phyloP scores from a whole-genome alignment of 352 stramenopile species.

The Globisporangium radiosum region DNA sequence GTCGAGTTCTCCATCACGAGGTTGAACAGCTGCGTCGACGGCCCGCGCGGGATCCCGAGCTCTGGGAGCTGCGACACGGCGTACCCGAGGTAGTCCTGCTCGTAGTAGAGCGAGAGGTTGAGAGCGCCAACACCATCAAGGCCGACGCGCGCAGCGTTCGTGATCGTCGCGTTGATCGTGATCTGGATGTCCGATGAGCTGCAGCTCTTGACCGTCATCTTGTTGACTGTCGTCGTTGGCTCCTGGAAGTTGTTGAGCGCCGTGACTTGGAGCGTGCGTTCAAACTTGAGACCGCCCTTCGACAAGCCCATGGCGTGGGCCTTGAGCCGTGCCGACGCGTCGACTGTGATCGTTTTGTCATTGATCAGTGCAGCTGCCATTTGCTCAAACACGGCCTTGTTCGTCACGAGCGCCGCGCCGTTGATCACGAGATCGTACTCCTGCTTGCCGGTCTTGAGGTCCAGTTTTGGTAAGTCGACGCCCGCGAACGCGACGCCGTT shows the following conservation, averaged over 20 bases:
- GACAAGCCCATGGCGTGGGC: slow-evolving; percentile 40
- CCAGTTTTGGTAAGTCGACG: slow-evolving; percentile 40
- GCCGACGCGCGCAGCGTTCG: slow-evolving; percentile 8
- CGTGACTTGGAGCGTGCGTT: slow-evolving; percentile 33
- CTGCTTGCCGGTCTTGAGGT: slow-evolving; percentile 35
- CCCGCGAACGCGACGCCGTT: slow-evolving; percentile 33
- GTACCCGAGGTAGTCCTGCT: slow-evolving; percentile 55
- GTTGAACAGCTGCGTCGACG: slow-evolving; percentile 40
- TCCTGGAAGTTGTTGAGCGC: slow-evolving; percentile 52
- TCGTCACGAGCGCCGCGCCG: slow-evolving; percentile 24
- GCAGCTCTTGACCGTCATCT: slow-evolving; percentile 38
- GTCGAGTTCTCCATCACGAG: slow-evolving; percentile 30
- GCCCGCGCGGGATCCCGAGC: slow-evolving; percentile 41
- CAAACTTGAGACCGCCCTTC: slow-evolving; percentile 38
- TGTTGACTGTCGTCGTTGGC: slow-evolving; percentile 36
- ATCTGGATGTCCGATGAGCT: slow-evolving; percentile 32
- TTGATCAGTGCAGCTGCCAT: slow-evolving; percentile 35
- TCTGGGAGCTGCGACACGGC: slow-evolving; percentile 35
- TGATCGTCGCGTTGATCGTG: slow-evolving; percentile 57
- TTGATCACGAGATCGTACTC: slow-evolving; percentile 53
- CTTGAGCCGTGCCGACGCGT: slow-evolving; percentile 28
- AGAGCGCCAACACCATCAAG: slow-evolving; percentile 38
- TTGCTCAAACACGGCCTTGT: slow-evolving; percentile 33
- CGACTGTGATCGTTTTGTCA: slow-evolving; percentile 26
- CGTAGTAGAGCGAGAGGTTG: slow-evolving; percentile 67